These are phyloP conservation scores for Daldinia grandis DNA, from an alignment of 495 filamentous ascomycete genomes.

Conservation along the genomic window DNA sequence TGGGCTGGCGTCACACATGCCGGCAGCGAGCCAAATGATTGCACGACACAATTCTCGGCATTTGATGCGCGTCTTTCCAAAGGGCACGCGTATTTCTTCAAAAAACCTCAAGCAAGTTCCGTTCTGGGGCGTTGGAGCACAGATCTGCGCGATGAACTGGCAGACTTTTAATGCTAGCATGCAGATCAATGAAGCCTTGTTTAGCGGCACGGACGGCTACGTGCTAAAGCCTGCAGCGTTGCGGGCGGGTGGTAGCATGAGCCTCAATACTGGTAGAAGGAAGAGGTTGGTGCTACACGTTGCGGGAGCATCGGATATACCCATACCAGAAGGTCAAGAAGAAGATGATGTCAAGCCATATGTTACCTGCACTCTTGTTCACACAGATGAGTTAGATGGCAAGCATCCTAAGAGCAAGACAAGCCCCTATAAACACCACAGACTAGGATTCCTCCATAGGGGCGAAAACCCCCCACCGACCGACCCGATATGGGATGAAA, in stretches of 20 bases:
- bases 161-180: slow-evolving; percentile 62
- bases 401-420: slow-evolving; percentile 61
- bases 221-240: slow-evolving; percentile 62
- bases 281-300: slow-evolving; percentile 54
- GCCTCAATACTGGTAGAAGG: slow-evolving; percentile 44
- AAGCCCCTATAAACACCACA: slow-evolving; percentile 56
- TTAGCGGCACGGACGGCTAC: slow-evolving; percentile 61
- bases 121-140: slow-evolving; percentile 64
- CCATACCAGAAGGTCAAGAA: slow-evolving; percentile 49
- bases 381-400: slow-evolving; percentile 50
- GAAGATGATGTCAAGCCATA: slow-evolving; percentile 58
- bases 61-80: slow-evolving; percentile 65
- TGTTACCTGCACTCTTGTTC: slow-evolving; percentile 61
- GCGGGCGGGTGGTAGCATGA: slow-evolving; percentile 56
- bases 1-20: slow-evolving; percentile 53
- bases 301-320: slow-evolving; percentile 60
- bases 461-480: slow-evolving; percentile 55
- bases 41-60: slow-evolving; percentile 59
- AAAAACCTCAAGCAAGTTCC: slow-evolving; percentile 59
- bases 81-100: slow-evolving; percentile 64
- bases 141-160: slow-evolving; percentile 67
- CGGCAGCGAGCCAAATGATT: slow-evolving; percentile 49
- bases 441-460: slow-evolving; percentile 50
- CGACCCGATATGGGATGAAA: slow-evolving; percentile 62
- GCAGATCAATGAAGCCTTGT: slow-evolving; percentile 66